Evolutionary conservation across 805 yeast species (phyloP), one percentile per base, ranked within the genome.

Genomic region (Starmerella floricola): DNA sequence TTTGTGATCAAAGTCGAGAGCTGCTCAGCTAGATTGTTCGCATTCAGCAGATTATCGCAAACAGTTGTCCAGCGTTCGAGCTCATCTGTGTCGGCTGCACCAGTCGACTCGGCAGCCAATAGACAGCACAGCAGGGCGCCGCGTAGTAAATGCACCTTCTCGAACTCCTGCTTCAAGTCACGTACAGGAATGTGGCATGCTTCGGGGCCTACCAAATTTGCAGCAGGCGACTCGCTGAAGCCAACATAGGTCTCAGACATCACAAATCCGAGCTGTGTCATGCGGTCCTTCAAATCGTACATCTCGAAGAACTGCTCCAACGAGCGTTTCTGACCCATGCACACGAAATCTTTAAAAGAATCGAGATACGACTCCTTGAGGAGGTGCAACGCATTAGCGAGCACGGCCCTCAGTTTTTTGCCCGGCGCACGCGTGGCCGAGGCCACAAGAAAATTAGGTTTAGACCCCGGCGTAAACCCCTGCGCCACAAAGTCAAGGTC

Each of bases 71-170:
- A 47, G 19, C 34, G 19, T 31, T 45, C 47, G 33, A 55, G 48
- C 49, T 47, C 54, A 34, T 37, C 39, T 41, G 49, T 42, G 36
- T 40, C 31, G 33, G 53, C 42, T 24, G 45, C 41, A 13, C 58
- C 56, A 11, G 37, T 17, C 3, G 61, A 41, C 6, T 51, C 41
- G 15, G 63, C 51, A 1, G 74, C 63, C 34, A 72, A 45, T 17
- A 70, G 45, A 31, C 65, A 58, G 53, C 73, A 68, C 2, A 72
- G 54, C 38, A 65, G 53, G 34, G 67, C 63, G n/a, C 71, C 61
- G 41, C 71, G 59, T 33, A 69, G 41, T 24, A 59, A 48, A 27
- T 66, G 68, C 11, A 65, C 55, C 41, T 63, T 60, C 34, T 57
- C 52, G 21, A 65, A 49, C 32, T 59, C 65, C 3, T 41, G 48